Base-by-base conservation (phyloP, 257 asterid species). In the Rhazya stricta region DNA sequence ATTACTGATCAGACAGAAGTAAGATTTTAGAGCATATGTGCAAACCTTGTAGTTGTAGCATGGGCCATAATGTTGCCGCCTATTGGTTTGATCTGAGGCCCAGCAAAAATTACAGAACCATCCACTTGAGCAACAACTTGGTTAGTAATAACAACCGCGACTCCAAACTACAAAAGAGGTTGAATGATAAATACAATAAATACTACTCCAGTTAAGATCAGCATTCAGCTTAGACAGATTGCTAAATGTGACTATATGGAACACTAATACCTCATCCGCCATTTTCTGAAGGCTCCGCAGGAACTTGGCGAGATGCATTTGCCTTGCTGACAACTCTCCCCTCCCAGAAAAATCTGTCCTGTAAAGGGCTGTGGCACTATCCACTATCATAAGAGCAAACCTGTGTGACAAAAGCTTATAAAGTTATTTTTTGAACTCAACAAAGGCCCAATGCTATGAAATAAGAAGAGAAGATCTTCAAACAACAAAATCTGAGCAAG, bases 71-170 rank as follows among this genome's bases (percentile, higher is more conserved):
- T 94, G 83, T 94, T 94, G 13, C 99, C 99, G 46, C 99, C 97
- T 43, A 92, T 94, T 58, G 97, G 99, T 80, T 94, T 94, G 78
- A 85, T 63, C 80, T 92, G 99, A 41, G 97, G 99, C 45, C 97
- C 97, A 8, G 96, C 90, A 71, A 94, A 94, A 16, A 87, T 78
- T 19, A 97, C 97, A 61, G 97, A 90, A 72, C 97, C 99, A 67
- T 94, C 97, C 79, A 94, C 99, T 90, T 94, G 99, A 27, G 99
- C 97, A 39, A 94, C 99, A 18, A 94, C 99, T 90, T 94, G 99
- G 88, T 94, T 94, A 3, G 98, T 92, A 61, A 94, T 92, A 50
- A 94, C 97, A 75, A 92, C 98, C 71, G 98, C 98, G 34, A 94
- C 89, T 0, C 97, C 97, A 75, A 94, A 94, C 98, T 94, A 74